Conservation (phyloP, 2,329 filamentous ascomycete species). For the Alternaria ventricosa region DNA sequence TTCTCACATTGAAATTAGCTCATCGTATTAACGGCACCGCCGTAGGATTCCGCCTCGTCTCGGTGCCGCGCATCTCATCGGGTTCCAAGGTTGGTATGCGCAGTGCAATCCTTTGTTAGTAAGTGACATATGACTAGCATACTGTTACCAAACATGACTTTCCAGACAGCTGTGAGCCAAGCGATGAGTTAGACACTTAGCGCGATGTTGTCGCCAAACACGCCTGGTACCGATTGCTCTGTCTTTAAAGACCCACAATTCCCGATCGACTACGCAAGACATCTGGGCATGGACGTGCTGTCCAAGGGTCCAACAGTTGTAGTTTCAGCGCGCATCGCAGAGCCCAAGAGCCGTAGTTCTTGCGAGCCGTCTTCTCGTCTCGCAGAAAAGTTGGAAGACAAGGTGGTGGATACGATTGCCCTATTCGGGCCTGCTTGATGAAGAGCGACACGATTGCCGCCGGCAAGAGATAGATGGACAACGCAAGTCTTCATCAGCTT, state of each 20-base stretch:
- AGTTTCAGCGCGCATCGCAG: background rate
- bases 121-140: background rate
- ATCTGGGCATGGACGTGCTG: slow-evolving; percentile 1
- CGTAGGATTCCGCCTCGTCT: background rate
- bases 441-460: background rate
- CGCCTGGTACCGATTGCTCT: background rate
- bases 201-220: background rate
- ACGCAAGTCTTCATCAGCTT: background rate
- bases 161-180: background rate
- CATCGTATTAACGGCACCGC: background rate
- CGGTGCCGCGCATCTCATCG: background rate
- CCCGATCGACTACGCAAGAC: background rate
- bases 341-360: background rate
- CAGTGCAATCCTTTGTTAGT: background rate
- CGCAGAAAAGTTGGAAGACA: background rate
- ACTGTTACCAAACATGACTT: background rate
- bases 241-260: background rate
- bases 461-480: background rate
- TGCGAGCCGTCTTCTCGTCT: slow-evolving; percentile 6
- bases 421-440: background rate
- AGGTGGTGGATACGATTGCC: background rate
- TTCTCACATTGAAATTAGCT: background rate
- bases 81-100: background rate
- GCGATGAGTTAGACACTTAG: background rate
- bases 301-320: background rate